phyloP scores from a whole-genome alignment of 345 rosid species.

The Acer saccharum region DNA sequence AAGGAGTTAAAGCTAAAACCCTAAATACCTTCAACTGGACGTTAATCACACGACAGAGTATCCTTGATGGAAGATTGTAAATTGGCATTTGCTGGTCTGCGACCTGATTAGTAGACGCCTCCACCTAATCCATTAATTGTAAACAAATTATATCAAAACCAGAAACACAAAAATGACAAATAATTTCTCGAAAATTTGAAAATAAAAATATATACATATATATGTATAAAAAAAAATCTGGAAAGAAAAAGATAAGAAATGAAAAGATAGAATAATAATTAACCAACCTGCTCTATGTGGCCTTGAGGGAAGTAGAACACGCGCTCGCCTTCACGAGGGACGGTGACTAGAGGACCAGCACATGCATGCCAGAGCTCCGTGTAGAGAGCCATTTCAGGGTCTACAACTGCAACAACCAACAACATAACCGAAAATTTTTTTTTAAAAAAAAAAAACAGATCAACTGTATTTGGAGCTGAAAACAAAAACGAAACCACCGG shows the following conservation, averaged over 20 bases:
- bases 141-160: not conserved
- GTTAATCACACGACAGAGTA: slow-evolving; percentile 77
- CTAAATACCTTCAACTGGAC: slow-evolving; percentile 60
- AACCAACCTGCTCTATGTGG: slow-evolving; percentile 83
- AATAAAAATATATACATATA: too few relatives aligned
- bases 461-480: slow-evolving; percentile 1
- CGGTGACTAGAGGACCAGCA: slow-evolving; percentile 84
- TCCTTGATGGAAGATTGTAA: slow-evolving; percentile 64
- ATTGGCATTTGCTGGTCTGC: slow-evolving; percentile 83
- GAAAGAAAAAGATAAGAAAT: not conserved
- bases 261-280: not conserved
- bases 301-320: slow-evolving; percentile 93
- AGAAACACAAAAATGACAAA: not conserved
- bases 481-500: slow-evolving; percentile 5
- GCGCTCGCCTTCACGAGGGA: slow-evolving; percentile 72
- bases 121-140: slow-evolving; percentile 52
- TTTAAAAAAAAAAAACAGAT: slow-evolving; percentile 7
- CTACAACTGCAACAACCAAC: slow-evolving; percentile 29
- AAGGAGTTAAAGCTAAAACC: not conserved
- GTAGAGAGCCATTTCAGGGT: slow-evolving; percentile 68
- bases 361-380: slow-evolving; percentile 94
- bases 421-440: not conserved
- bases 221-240: not conserved
- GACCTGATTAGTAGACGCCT: slow-evolving; percentile 76
- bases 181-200: not conserved